Evolutionary conservation across 2,329 filamentous ascomycete species (phyloP).

Genomic region (Microsporum audouinii): DNA sequence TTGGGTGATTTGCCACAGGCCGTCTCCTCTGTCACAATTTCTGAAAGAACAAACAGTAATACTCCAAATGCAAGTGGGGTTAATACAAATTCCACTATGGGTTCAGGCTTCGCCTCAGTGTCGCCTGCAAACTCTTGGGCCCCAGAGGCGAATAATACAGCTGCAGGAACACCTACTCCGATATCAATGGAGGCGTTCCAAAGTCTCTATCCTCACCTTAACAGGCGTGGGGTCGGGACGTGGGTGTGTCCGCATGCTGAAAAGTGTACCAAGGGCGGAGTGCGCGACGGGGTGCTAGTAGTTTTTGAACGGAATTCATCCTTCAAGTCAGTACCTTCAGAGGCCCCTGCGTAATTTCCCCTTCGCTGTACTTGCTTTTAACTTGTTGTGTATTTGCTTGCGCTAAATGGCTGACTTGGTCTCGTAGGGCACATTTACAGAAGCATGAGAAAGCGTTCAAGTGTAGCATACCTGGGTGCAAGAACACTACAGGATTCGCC

Average conservation of each 20-base stretch:
- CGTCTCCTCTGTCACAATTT: neutral
- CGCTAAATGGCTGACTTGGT: neutral
- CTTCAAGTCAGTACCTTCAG: neutral
- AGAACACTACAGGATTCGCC: constrained; percentile 2
- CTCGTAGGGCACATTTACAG: neutral
- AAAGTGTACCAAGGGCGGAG: constrained; percentile 2
- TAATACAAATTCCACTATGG: neutral
- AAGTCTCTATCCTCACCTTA: neutral
- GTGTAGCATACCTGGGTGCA: constrained; percentile 1
- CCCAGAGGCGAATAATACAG: neutral
- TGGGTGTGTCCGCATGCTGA: neutral
- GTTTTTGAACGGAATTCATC: constrained; percentile 3
- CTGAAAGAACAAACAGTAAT: neutral
- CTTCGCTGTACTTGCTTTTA: neutral
- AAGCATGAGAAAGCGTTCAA: neutral
- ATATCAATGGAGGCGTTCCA: neutral
- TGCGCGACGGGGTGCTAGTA: neutral
- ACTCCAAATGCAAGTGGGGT: neutral
- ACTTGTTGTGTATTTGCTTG: neutral
- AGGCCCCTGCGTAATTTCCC: neutral
- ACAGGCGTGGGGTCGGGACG: neutral
- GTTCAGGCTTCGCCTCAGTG: neutral
- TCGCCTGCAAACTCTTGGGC: neutral
- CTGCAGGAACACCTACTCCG: neutral
- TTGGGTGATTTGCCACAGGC: neutral